Evolutionary conservation across 2,329 filamentous ascomycete genomes (phyloP).

Genomic region (Fusarium humuli): DNA sequence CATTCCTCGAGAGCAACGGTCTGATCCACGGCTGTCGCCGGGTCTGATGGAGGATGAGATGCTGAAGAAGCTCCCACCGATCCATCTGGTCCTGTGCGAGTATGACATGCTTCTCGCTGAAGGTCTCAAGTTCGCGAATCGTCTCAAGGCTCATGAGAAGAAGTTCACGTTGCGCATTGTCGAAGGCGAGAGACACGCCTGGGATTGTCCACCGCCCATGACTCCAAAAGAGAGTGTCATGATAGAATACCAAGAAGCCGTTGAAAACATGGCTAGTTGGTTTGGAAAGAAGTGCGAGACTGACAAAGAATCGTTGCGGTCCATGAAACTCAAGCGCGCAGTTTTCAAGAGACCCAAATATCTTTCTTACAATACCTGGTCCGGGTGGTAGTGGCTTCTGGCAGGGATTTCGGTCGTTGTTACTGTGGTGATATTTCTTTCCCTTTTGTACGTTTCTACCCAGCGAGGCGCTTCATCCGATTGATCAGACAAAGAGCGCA

Average conservation of each 20-base stretch:
- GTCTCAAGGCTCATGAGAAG: conserved; percentile 58
- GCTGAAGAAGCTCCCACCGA: conserved; percentile 63
- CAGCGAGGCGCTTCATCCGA: conserved; percentile 33
- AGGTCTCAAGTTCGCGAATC: conserved; percentile 69
- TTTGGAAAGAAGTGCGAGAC: conserved; percentile 54
- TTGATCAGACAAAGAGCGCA: conserved; percentile 17
- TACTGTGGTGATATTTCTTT: not conserved
- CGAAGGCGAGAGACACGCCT: conserved; percentile 59
- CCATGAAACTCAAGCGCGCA: conserved; percentile 50
- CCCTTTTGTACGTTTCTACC: conserved; percentile 10
- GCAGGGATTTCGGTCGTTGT: conserved; percentile 1
- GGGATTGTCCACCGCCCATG: conserved; percentile 62
- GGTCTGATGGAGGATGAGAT: conserved; percentile 65
- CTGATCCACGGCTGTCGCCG: conserved; percentile 68
- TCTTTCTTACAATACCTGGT: conserved; percentile 50
- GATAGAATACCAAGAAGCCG: conserved; percentile 61
- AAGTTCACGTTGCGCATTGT: conserved; percentile 57
- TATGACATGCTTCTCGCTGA: conserved; percentile 73
- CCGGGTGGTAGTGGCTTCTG: conserved; percentile 43
- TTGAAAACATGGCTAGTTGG: conserved; percentile 57
- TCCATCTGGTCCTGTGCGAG: conserved; percentile 72
- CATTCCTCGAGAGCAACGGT: conserved; percentile 57
- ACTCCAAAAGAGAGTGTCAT: conserved; percentile 57
- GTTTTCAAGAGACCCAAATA: conserved; percentile 50
- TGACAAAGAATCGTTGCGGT: conserved; percentile 52